Percentiles rank a stretch among this genome's conserved stretches.
Conservation (phyloP, 305 asterid genomes). For the Coffea humblotiana region DNA sequence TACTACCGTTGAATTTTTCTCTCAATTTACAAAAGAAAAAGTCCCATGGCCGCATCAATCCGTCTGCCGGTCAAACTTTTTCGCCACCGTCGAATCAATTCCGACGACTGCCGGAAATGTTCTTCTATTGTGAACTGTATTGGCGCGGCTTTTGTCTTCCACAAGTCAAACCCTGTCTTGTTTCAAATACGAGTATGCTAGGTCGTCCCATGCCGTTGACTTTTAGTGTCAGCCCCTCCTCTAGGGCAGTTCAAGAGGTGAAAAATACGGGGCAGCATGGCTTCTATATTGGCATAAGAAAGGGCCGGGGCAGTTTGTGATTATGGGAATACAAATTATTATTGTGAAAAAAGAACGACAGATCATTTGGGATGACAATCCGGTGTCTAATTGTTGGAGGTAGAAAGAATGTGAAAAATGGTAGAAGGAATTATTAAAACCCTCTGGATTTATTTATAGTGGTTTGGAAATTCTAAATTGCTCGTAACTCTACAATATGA, state of each 20-base stretch:
- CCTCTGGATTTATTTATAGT: background rate
- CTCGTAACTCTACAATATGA: background rate
- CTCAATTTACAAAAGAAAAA: background rate
- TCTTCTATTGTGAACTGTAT: background rate
- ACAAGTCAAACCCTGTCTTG: conserved; percentile 16
- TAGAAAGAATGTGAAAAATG: no score
- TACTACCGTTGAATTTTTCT: conserved; percentile 18
- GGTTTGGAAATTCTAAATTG: background rate
- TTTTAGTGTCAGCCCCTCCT: background rate
- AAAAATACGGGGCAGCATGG: background rate
- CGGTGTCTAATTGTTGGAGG: no score
- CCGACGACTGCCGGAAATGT: conserved; percentile 17
- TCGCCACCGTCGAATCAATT: conserved; percentile 15
- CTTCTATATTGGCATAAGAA: no score
- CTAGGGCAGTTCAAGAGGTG: background rate
- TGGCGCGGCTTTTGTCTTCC: background rate
- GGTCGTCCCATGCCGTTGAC: conserved; percentile 20
- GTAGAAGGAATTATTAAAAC: no score
- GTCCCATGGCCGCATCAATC: conserved; percentile 17
- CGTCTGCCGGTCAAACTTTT: conserved; percentile 14
- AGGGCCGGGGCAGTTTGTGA: no score
- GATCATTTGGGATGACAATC: no score
- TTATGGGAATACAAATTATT: no score
- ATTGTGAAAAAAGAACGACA: no score
- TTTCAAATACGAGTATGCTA: conserved; percentile 15